phyloP scores from a whole-genome alignment of 2,329 filamentous ascomycete genomes.

The Madurella fahalii region DNA sequence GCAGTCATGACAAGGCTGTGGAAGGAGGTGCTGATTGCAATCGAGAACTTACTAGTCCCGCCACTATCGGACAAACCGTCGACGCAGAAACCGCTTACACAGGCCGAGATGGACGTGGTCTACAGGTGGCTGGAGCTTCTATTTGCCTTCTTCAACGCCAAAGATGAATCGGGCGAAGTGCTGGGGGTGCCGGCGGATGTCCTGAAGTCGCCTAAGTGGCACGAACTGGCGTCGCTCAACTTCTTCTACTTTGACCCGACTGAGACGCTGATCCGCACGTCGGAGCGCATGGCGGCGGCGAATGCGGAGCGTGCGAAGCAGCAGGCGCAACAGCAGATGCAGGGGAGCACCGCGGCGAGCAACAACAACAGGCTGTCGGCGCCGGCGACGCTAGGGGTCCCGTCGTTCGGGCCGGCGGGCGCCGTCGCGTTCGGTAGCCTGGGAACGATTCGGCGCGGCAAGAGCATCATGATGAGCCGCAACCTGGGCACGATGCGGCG shows the following conservation, averaged over 20 bases:
- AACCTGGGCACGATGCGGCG: constrained; percentile 96
- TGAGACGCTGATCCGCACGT: constrained; percentile 88
- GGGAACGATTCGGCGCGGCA: constrained; percentile 61
- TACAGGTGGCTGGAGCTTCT: constrained; percentile 91
- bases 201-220: constrained; percentile 95
- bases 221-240: constrained; percentile 91
- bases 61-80: constrained; percentile 94
- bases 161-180: constrained; percentile 72
- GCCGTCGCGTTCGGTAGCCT: constrained; percentile 59
- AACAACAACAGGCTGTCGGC: constrained; percentile 63
- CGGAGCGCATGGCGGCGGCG: constrained; percentile 89
- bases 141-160: constrained; percentile 91
- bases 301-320: constrained; percentile 72
- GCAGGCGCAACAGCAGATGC: constrained; percentile 48
- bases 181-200: constrained; percentile 87
- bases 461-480: constrained; percentile 88
- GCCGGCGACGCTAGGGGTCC: constrained; percentile 48
- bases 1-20: constrained; percentile 97
- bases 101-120: constrained; percentile 89
- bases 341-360: background rate
- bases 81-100: constrained; percentile 73
- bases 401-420: constrained; percentile 48
- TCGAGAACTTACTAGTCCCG: constrained; percentile 85
- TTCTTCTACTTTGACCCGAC: constrained; percentile 98
- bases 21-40: constrained; percentile 93